Conservation (phyloP, 306 rosid species). For the Citrullus mucosospermus region DNA sequence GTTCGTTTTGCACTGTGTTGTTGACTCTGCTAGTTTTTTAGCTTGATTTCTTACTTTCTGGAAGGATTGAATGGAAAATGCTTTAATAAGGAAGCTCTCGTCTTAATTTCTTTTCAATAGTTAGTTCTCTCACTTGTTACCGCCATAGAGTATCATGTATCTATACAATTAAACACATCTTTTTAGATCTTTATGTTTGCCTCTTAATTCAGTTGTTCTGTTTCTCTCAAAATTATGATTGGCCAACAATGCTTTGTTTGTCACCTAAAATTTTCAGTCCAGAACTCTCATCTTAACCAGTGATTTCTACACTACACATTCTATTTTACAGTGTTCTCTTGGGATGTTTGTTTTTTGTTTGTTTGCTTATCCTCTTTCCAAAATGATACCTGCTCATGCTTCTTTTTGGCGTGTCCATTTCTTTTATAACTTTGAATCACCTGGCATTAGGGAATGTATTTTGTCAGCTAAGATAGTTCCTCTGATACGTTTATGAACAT, state of each 20-base stretch:
- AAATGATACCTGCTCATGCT: neutral
- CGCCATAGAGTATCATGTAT: neutral
- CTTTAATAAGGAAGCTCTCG: neutral
- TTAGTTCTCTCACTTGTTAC: neutral
- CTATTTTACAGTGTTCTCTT: neutral
- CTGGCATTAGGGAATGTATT: neutral
- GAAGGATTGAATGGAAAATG: neutral
- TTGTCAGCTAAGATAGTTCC: neutral
- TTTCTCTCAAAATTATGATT: neutral
- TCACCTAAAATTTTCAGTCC: neutral
- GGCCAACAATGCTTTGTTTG: neutral
- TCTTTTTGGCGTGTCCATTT: neutral
- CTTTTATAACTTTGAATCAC: neutral
- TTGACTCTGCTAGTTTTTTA: neutral
- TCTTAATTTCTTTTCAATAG: neutral
- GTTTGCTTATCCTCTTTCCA: neutral
- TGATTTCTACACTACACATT: neutral
- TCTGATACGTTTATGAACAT: neutral
- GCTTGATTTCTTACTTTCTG: neutral
- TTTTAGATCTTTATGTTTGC: neutral
- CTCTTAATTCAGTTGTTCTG: slow-evolving; percentile 4
- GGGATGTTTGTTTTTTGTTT: neutral
- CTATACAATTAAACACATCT: neutral
- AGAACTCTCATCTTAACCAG: neutral
- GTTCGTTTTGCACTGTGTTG: neutral